Evolutionary conservation across 2,329 filamentous ascomycete genomes (phyloP).

Genomic region (Fusarium virguliforme): DNA sequence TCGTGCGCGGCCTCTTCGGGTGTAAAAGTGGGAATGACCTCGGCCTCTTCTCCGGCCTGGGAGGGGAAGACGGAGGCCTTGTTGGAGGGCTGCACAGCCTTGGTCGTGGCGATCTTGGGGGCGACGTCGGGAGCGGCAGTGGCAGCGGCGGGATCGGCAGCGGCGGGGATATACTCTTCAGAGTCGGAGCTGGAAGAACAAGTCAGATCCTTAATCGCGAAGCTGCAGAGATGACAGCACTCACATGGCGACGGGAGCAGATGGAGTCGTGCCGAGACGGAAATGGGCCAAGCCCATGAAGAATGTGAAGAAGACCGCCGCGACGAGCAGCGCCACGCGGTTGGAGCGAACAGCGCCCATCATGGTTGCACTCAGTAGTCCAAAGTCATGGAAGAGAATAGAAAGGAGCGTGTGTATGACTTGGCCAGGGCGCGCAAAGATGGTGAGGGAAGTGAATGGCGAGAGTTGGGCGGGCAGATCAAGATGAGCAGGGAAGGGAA

Average conservation of each 20-base stretch:
- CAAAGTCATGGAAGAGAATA: constrained; percentile 18
- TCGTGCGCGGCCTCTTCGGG: not conserved
- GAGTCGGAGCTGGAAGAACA: not conserved
- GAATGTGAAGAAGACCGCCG: constrained; percentile 30
- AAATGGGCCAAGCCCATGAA: constrained; percentile 30
- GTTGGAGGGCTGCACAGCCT: not conserved
- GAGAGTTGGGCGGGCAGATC: constrained; percentile 9
- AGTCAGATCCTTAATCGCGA: not conserved
- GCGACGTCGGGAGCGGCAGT: not conserved
- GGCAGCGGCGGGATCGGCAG: not conserved
- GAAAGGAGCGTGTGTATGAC: constrained; percentile 5
- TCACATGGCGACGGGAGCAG: not conserved
- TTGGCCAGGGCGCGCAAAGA: not conserved
- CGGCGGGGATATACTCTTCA: not conserved
- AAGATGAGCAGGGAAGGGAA: constrained; percentile 9
- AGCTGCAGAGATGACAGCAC: not conserved
- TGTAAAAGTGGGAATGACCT: not conserved
- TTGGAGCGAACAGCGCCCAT: constrained; percentile 32
- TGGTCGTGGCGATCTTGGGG: constrained; percentile 2
- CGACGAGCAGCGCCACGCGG: constrained; percentile 19
- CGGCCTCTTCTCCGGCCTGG: constrained; percentile 1
- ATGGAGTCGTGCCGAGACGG: constrained; percentile 6
- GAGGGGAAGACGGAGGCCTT: constrained; percentile 9
- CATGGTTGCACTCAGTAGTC: constrained; percentile 4
- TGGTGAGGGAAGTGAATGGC: constrained; percentile 3